A percentile compares a stretch with the other conserved stretches of the same genome.
Evolutionary conservation across 805 yeast genomes (phyloP).

Genomic region (Groenewaldozyma tartarivorans): DNA sequence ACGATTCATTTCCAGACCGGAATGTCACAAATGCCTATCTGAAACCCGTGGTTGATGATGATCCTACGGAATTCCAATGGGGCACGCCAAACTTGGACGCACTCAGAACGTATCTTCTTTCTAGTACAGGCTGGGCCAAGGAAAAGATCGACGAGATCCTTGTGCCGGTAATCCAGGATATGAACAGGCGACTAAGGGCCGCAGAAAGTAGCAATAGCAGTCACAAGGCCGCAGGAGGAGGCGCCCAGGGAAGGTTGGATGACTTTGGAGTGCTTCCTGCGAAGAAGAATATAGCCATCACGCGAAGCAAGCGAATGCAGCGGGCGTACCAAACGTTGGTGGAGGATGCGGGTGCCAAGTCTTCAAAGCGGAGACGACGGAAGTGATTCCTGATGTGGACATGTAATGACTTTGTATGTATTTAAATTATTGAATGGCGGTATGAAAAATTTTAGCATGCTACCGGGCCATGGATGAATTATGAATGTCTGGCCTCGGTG

Average conservation of each 20-base stretch:
- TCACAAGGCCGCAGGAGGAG: neutral
- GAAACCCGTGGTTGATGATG: slow-evolving; percentile 77
- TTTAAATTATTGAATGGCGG: too few species aligned
- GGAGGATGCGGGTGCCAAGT: slow-evolving; percentile 4
- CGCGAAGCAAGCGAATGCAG: slow-evolving; percentile 19
- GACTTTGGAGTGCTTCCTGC: slow-evolving; percentile 17
- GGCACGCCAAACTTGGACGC: slow-evolving; percentile 81
- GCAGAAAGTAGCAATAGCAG: slow-evolving; percentile 1
- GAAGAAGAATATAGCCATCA: slow-evolving; percentile 16
- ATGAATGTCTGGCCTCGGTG: too few species aligned
- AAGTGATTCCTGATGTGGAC: too few species aligned
- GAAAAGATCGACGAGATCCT: slow-evolving; percentile 70
- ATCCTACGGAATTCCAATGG: slow-evolving; percentile 74
- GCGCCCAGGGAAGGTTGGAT: slow-evolving; percentile 17
- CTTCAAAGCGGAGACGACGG: neutral
- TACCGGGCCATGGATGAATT: too few species aligned
- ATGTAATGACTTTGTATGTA: too few species aligned
- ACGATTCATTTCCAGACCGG: slow-evolving; percentile 59
- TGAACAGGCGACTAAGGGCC: slow-evolving; percentile 35
- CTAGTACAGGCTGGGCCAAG: slow-evolving; percentile 71
- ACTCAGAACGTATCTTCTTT: slow-evolving; percentile 58
- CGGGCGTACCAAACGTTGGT: slow-evolving; percentile 14
- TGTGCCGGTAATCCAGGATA: slow-evolving; percentile 73
- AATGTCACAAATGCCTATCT: slow-evolving; percentile 65
- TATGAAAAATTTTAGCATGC: too few species aligned